Evolutionary conservation across 768 basidiomycete genomes (phyloP), one percentile per base, ranked within the genome.

Genomic region (Boletellus sp.): DNA sequence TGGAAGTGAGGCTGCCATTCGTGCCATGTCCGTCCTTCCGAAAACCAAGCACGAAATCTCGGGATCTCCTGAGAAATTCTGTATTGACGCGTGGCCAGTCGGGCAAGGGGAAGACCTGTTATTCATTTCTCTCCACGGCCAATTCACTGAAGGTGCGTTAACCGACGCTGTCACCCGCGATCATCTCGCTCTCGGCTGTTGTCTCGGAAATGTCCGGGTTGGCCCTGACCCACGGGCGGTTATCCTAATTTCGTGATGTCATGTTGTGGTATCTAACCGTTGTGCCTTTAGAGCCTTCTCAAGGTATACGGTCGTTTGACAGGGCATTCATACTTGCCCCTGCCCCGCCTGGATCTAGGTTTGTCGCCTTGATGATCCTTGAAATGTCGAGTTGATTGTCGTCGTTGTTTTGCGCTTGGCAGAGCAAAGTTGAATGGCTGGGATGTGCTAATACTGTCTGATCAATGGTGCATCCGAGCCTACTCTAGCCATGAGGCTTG

Each of bases 301-400:
- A 81, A 47, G 94, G 93, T 11, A 71, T 92, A 20, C 81, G 95
- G 40, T 95, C 94, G 19, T 99, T 99, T 69, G 93, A 96, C 65
- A 79, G 96, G 50, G 85, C 90, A 0, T 94, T 98, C 63, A 78
- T 98, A 47, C 74, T 99, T 22, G 83, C 84, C 5, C 87, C 88
- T 34, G 86, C 94, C 3, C 70, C 83, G 22, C 83, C 86, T 45
- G 88, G 85, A 23, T 94, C 94, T 58, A 74, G 84, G 94, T 95
- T 69, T 56, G 93, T 78, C 39, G 23, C 4, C 42, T 42, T 19
- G 34, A 16, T 51, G 31, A 26, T 31, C 12, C 28, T 48, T 19
- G 15, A 46, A 39, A 24, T 33, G 17, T 26, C n/a, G 32, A 36
- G 52, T 42, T 54, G 56, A 50, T 44, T 38, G 52, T 56, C 15